Evolutionary conservation across 257 asterid species (phyloP).

Genomic region (Schizonepeta tenuifolia): DNA sequence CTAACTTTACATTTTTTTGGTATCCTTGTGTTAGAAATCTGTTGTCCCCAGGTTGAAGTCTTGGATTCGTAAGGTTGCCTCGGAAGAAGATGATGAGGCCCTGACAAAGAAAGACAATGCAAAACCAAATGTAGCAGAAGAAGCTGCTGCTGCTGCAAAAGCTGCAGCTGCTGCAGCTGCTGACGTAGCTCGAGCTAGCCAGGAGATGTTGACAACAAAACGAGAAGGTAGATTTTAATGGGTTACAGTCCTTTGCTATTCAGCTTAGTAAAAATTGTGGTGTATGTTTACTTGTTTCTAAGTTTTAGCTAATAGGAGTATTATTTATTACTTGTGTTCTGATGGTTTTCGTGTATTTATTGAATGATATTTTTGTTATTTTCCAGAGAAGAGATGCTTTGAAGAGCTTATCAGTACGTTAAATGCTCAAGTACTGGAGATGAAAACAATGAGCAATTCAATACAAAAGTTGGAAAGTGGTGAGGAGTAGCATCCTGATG

Average conservation of each 20-base stretch:
- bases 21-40: slow-evolving; percentile 58
- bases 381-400: slow-evolving; percentile 83
- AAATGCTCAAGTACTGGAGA: slow-evolving; percentile 75
- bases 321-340: slow-evolving; percentile 21
- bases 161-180: slow-evolving; percentile 94
- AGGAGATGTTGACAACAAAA: slow-evolving; percentile 73
- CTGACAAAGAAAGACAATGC: slow-evolving; percentile 38
- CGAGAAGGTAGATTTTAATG: slow-evolving; percentile 62
- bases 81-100: slow-evolving; percentile 66
- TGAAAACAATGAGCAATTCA: slow-evolving; percentile 81
- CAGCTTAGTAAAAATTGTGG: neutral
- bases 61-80: slow-evolving; percentile 85
- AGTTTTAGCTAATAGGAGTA: neutral
- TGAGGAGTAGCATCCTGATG: slow-evolving; percentile 31
- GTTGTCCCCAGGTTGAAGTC: slow-evolving; percentile 83
- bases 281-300: neutral
- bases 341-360: slow-evolving; percentile 19
- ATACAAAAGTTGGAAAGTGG: slow-evolving; percentile 80
- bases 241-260: slow-evolving; percentile 6
- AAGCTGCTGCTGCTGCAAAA: slow-evolving; percentile 89
- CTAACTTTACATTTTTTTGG: slow-evolving; percentile 32
- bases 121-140: slow-evolving; percentile 77
- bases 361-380: slow-evolving; percentile 28
- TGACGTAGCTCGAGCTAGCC: slow-evolving; percentile 94
- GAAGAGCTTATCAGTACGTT: slow-evolving; percentile 77